phyloP scores from a whole-genome alignment of 169 alveolate species.

The Cyclospora cayetanensis region DNA sequence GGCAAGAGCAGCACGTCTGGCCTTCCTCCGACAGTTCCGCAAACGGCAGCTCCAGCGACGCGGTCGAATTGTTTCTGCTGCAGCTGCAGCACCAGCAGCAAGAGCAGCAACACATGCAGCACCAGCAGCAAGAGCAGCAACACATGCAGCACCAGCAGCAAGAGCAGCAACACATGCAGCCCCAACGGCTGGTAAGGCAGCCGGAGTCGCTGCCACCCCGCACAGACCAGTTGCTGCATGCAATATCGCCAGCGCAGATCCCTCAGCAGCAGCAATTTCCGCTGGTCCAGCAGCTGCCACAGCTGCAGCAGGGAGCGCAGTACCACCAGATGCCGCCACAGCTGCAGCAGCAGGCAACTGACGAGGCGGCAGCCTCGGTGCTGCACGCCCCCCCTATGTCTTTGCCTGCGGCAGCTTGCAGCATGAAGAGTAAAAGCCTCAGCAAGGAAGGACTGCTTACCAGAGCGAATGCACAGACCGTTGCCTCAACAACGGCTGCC shows the following conservation, averaged over 20 bases:
- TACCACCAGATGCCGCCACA: too few species aligned
- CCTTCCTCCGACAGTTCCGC: not conserved
- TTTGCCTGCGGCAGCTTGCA: too few species aligned
- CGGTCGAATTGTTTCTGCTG: constrained; percentile 10
- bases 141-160: not conserved
- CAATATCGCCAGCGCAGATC: too few species aligned
- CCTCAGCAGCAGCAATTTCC: constrained; percentile 1
- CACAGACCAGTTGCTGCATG: not conserved
- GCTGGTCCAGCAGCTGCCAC: not conserved
- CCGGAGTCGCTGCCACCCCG: not conserved
- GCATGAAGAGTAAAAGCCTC: not conserved
- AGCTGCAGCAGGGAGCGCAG: not conserved
- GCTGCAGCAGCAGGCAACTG: too few species aligned
- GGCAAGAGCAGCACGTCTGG: not conserved
- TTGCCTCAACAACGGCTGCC: too few species aligned
- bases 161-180: not conserved
- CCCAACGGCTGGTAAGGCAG: not conserved
- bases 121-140: not conserved
- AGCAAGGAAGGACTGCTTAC: not conserved
- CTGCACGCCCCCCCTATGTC: too few species aligned
- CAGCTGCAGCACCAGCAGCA: constrained; percentile 42
- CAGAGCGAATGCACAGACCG: too few species aligned
- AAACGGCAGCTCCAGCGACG: not conserved
- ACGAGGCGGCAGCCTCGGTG: not conserved
- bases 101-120: constrained; percentile 25